Percentiles rank a stretch among this genome's conserved stretches.
phyloP scores from a whole-genome alignment of 257 asterid species.

The Nicotiana paniculata region DNA sequence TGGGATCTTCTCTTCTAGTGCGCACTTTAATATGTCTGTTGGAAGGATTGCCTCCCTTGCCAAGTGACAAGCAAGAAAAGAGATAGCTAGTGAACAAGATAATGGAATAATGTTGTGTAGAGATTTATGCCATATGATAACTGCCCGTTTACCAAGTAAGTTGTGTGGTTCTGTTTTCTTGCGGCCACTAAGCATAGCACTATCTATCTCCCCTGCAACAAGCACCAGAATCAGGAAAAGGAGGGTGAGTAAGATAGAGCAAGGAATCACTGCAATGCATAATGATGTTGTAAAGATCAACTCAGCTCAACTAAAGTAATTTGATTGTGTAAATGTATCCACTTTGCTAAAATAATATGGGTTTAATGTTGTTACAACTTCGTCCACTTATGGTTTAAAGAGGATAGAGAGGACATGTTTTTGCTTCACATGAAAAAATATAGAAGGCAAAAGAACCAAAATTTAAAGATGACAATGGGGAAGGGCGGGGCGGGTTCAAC shows the following conservation, averaged over 20 bases:
- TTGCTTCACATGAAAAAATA: not conserved
- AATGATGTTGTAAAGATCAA: not conserved
- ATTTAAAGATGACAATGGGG: too few species aligned
- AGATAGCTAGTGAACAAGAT: constrained; percentile 50
- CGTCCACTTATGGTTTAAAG: not conserved
- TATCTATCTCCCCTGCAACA: constrained; percentile 38
- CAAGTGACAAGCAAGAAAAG: constrained; percentile 68
- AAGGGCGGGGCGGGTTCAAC: too few species aligned
- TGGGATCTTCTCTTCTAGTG: constrained; percentile 68
- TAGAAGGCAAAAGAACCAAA: not conserved
- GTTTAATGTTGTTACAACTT: not conserved
- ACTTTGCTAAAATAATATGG: not conserved
- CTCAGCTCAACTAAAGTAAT: not conserved
- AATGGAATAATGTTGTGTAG: constrained; percentile 44
- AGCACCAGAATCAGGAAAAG: constrained; percentile 4
- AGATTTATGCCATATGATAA: constrained; percentile 57
- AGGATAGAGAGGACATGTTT: not conserved
- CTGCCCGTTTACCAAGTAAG: constrained; percentile 48
- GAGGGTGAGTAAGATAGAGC: not conserved
- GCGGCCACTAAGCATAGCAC: constrained; percentile 19
- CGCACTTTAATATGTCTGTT: constrained; percentile 64
- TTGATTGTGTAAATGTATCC: not conserved
- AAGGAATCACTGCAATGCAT: not conserved
- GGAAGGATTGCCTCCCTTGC: constrained; percentile 71
- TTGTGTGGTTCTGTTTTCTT: constrained; percentile 45